Percentiles rank a stretch among this genome's conserved stretches.
phyloP scores from a whole-genome alignment of 805 yeast species.

The Teunomyces funiuensis region DNA sequence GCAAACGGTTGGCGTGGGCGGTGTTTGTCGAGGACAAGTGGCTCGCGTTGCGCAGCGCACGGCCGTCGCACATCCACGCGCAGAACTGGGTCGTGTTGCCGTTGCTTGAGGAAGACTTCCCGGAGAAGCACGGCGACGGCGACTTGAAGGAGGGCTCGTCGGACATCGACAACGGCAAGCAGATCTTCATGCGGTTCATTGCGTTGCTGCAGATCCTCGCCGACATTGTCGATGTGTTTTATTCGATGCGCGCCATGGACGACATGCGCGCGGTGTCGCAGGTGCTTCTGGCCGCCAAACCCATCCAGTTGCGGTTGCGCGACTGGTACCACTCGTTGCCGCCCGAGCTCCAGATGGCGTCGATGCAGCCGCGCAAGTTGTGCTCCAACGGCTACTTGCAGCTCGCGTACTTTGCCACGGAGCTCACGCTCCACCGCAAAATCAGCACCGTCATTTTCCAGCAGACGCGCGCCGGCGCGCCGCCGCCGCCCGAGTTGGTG shows the following conservation, averaged over 20 bases:
- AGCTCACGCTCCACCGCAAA: conserved; percentile 79
- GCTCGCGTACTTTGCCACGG: conserved; percentile 85
- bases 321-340: conserved; percentile 80
- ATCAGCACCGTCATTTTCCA: conserved; percentile 57
- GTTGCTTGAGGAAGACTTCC: conserved; percentile 74
- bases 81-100: conserved; percentile 78
- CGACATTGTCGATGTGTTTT: conserved; percentile 70
- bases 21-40: conserved; percentile 91
- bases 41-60: conserved; percentile 75
- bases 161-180: conserved; percentile 70
- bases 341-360: conserved; percentile 58
- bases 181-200: conserved; percentile 65
- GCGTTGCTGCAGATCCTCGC: conserved; percentile 66
- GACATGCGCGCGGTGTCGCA: conserved; percentile 60
- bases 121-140: conserved; percentile 60
- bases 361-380: conserved; percentile 58
- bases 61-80: conserved; percentile 79
- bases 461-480: conserved; percentile 31
- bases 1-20: conserved; percentile 94
- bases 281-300: conserved; percentile 76
- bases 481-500: conserved; percentile 36
- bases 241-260: conserved; percentile 64
- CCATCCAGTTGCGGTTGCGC: conserved; percentile 67
- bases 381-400: conserved; percentile 79
- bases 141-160: conserved; percentile 57